Base-by-base conservation (phyloP, 495 filamentous ascomycete species). In the Trichoderma erinaceum region DNA sequence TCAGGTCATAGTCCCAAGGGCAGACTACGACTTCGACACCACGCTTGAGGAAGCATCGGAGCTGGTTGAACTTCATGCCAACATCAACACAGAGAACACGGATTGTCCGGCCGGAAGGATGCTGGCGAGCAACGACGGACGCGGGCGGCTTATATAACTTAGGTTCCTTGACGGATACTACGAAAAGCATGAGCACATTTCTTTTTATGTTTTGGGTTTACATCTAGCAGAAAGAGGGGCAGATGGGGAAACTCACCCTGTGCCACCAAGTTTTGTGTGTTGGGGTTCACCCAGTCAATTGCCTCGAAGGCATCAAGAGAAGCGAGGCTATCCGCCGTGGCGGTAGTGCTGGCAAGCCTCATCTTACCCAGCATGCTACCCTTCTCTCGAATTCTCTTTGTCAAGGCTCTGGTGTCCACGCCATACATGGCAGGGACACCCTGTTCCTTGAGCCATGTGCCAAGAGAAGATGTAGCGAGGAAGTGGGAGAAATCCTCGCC, bases 291-390 rank as follows among this genome's bases (percentile, higher is more conserved):
- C 95, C 95, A 99, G 52, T 90, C 89, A 41, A 92, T 81, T 43
- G 85, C 73, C 72, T 97, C 93, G 68, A 93, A 96, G 70, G 79
- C 74, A 43, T 72, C 67, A n/a, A 70, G 70, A 67, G 76, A 68
- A 27, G 76, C 73, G 32, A 66, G 67, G 63, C 75, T 75, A 69
- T 78, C 80, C 32, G 75, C 72, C 50, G 75, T 68, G 32, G 80
- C 83, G 70, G 80, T 81, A 67, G 75, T 75, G 71, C 81, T 82
- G 65, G 75, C 72, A 15, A 91, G 83, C 21, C 95, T 80, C 85
- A 99, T 88, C 64, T 92, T 90, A 25, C 94, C 95, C 35, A 98
- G 87, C 95, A 98, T 97, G 81, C 92, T 96, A 73, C 95, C 95
- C 77, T 97, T 86, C 72, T 96, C 84, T 72, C 95, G 86, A 70